Conservation (phyloP, 108 stramenopile species). For the Skeletonema menzelii region DNA sequence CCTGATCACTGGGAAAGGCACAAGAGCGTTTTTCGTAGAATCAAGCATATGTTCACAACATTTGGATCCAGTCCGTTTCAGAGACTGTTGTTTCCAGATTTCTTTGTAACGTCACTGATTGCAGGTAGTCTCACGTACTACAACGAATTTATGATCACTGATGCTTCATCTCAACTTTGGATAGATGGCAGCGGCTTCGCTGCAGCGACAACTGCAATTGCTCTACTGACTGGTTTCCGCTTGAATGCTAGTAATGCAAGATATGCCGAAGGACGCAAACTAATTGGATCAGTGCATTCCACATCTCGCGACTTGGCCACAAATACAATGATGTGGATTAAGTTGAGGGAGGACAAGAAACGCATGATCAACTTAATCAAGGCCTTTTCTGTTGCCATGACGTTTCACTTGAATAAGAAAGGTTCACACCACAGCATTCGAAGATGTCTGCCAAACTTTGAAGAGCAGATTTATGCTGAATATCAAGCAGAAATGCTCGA, state of each 20-base stretch:
- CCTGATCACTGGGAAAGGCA: slow-evolving; percentile 45
- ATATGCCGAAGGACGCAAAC: slow-evolving; percentile 46
- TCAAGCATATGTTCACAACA: slow-evolving; percentile 35
- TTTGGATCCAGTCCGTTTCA: slow-evolving; percentile 46
- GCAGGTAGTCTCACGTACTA: slow-evolving; percentile 51
- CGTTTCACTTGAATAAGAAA: slow-evolving; percentile 52
- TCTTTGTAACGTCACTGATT: slow-evolving; percentile 38
- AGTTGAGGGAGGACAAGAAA: slow-evolving; percentile 7
- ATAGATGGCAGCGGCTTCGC: slow-evolving; percentile 35
- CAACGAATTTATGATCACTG: slow-evolving; percentile 39
- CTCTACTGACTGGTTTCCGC: slow-evolving; percentile 56
- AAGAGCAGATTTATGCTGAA: slow-evolving; percentile 41
- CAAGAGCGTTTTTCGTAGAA: slow-evolving; percentile 49
- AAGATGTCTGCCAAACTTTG: slow-evolving; percentile 30
- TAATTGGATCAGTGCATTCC: slow-evolving; percentile 32
- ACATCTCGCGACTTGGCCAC: slow-evolving; percentile 47
- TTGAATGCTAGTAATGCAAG: slow-evolving; percentile 54
- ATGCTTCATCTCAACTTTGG: neutral
- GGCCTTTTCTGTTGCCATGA: slow-evolving; percentile 51
- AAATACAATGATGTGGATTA: slow-evolving; percentile 54
- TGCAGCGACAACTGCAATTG: slow-evolving; percentile 58
- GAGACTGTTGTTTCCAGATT: slow-evolving; percentile 55
- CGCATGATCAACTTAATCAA: slow-evolving; percentile 48
- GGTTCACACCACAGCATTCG: slow-evolving; percentile 25
- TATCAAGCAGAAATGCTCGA: slow-evolving; percentile 50